Percentiles rank a stretch among this genome's conserved stretches.
Evolutionary conservation across 805 yeast genomes (phyloP).

Genomic region (Wickerhamomyces canadensis): DNA sequence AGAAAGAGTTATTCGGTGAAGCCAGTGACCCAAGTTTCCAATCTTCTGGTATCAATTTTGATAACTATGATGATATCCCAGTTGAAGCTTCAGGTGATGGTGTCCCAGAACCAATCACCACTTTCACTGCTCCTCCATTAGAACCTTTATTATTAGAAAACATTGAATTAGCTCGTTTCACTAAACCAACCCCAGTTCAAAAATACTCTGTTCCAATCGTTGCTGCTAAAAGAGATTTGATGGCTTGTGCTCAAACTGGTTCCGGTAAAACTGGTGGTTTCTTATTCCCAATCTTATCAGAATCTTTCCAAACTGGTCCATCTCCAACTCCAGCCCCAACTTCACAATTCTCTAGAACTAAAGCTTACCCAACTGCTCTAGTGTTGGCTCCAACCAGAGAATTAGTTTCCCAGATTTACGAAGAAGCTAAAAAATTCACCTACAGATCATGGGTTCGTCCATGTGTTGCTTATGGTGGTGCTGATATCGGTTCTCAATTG

Average conservation of each 20-base stretch:
- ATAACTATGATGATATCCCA: conserved; percentile 97
- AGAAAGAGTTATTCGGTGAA: conserved; percentile 83
- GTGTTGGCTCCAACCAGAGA: conserved; percentile 99
- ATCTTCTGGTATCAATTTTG: conserved; percentile 97
- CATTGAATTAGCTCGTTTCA: conserved; percentile 82
- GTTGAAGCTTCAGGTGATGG: conserved; percentile 95
- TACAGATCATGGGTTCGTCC: conserved; percentile 99
- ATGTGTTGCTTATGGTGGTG: conserved; percentile 97
- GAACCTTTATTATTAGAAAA: conserved; percentile 82
- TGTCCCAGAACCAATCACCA: conserved; percentile 88
- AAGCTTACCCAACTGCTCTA: conserved; percentile 90
- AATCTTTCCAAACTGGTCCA: conserved; percentile 87
- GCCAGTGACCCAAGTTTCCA: conserved; percentile 58
- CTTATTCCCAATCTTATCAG: conserved; percentile 93
- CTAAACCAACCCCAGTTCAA: conserved; percentile 95
- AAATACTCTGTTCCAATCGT: conserved; percentile 91
- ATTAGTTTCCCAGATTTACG: conserved; percentile 93
- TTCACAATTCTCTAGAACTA: conserved; percentile 55
- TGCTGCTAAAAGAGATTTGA: conserved; percentile 82
- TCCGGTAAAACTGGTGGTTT: conserved; percentile 99
- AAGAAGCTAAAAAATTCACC: conserved; percentile 91
- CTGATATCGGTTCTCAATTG: conserved; percentile 84
- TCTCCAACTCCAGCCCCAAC: conserved; percentile 43
- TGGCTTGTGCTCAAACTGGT: conserved; percentile 99
- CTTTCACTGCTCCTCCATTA: conserved; percentile 89